Base-by-base conservation (phyloP, 2,329 filamentous ascomycete genomes). In the Mycosphaerella arachidis region DNA sequence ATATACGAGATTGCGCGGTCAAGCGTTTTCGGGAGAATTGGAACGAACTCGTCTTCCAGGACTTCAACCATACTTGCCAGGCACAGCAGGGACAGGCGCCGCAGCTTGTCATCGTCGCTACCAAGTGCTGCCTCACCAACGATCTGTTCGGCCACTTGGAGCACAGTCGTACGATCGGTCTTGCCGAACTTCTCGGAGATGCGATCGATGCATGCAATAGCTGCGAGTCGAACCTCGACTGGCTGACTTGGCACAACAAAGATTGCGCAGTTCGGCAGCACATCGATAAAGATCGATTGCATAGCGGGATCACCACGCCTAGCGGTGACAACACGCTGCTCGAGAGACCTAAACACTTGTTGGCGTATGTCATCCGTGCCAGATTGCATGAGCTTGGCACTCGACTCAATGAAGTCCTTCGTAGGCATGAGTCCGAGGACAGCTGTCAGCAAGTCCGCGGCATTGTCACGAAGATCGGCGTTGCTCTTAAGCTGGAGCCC, bases 171-270 rank as follows among this genome's bases (percentile, higher is more conserved):
- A 1, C 89, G 81, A 70, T 96, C 90, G 73, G 92, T 95, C 79
- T 94, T 95, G 66, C 94, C 95, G 73, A 96, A 97, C 73, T 93
- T 93, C 76, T 97, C 92, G 2, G 90, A 85, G 63, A 99, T 95
- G 74, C 91, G 90, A 76, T 97, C 92, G 48, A 97, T 88, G 68
- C 93, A 97, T 37, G 87, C 86, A 63, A 99, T 87, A 1, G 92
- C 90, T 10, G 90, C 91, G 68, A 92, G 88, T 76, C 93, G 92
- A 73, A 94, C 88, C 30, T 86, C 81, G 56, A 88, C 83, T 66
- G 94, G 87, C 33, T 83, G 79, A 6, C 89, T 88, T 53, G 88
- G 84, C 57, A 87, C 81, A 60, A 99, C 85, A 50, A 95, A 89
- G 20, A 83, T 81, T 18, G 90, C 90, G 62, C 71, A 73, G 43